A percentile compares a stretch with the other conserved stretches of the same genome.
Evolutionary conservation across 176 grass and related monocot genomes (phyloP).

Genomic region (Bolboschoenus planiculmis): DNA sequence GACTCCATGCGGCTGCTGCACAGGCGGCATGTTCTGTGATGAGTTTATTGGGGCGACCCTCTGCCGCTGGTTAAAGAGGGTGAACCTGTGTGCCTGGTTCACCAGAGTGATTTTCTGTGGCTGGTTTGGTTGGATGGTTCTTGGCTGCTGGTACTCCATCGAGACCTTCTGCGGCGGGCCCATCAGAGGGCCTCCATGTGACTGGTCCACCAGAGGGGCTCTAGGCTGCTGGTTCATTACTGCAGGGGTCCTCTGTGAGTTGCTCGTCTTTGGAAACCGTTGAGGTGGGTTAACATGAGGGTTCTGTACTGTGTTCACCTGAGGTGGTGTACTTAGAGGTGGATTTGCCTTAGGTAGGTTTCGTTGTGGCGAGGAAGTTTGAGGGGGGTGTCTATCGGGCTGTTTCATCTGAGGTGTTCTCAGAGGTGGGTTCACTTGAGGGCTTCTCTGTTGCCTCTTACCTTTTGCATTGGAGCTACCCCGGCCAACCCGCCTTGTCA

Average conservation of each 20-base stretch:
- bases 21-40: neutral
- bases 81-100: neutral
- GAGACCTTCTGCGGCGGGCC: neutral
- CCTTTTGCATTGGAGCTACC: constrained; percentile 19
- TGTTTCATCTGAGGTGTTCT: neutral
- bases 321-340: neutral
- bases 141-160: neutral
- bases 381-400: neutral
- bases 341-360: neutral
- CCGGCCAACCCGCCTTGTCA: constrained; percentile 25
- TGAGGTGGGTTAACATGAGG: neutral
- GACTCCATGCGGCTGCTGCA: neutral
- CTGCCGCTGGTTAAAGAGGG: neutral
- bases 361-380: neutral
- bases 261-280: neutral
- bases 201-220: neutral
- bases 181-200: neutral
- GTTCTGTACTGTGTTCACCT: neutral
- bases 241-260: neutral
- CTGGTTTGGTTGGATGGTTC: neutral
- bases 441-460: constrained; percentile 21
- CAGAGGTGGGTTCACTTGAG: neutral
- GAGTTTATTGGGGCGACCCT: neutral
- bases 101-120: constrained; percentile 7
- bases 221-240: neutral